Evolutionary conservation across 495 filamentous ascomycete genomes (phyloP).

Genomic region (Sporormia fimetaria): DNA sequence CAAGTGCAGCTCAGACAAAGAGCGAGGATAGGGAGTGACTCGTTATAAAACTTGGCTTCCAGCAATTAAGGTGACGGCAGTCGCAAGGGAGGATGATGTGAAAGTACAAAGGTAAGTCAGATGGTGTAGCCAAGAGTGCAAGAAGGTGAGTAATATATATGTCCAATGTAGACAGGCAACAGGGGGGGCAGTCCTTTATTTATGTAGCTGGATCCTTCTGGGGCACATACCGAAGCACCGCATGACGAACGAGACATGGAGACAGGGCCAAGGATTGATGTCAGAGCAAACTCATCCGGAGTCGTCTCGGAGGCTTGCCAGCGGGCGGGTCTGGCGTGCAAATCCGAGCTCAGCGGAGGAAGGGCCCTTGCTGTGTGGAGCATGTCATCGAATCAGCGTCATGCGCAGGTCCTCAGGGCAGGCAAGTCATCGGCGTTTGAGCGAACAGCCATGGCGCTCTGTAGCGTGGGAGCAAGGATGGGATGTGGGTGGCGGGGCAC

Average conservation of each 20-base stretch:
- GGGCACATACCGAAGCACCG: slow-evolving; percentile 16
- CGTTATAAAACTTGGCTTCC: no score
- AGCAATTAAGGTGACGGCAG: background rate
- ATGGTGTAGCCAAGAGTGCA: slow-evolving; percentile 7
- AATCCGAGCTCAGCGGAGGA: slow-evolving; percentile 2
- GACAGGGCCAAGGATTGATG: slow-evolving; percentile 24
- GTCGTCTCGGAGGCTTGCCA: slow-evolving; percentile 4
- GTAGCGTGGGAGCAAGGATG: slow-evolving; percentile 16
- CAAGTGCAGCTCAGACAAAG: no score
- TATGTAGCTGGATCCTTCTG: slow-evolving; percentile 7
- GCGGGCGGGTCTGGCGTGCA: slow-evolving; percentile 7
- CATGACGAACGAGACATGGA: slow-evolving; percentile 17
- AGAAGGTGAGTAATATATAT: slow-evolving; percentile 17
- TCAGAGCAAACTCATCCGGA: slow-evolving; percentile 21
- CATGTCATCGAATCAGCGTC: background rate
- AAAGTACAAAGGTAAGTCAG: slow-evolving; percentile 15
- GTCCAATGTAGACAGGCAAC: slow-evolving; percentile 2
- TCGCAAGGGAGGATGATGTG: background rate
- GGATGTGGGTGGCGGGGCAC: slow-evolving; percentile 13
- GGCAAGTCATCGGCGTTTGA: slow-evolving; percentile 24
- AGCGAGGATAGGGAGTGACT: no score
- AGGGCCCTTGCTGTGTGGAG: background rate
- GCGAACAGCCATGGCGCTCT: slow-evolving; percentile 1
- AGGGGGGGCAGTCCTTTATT: slow-evolving; percentile 14
- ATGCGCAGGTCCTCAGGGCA: no score